Conservation (phyloP, 805 yeast genomes). For the Trichomonascus vanleenenianus region DNA sequence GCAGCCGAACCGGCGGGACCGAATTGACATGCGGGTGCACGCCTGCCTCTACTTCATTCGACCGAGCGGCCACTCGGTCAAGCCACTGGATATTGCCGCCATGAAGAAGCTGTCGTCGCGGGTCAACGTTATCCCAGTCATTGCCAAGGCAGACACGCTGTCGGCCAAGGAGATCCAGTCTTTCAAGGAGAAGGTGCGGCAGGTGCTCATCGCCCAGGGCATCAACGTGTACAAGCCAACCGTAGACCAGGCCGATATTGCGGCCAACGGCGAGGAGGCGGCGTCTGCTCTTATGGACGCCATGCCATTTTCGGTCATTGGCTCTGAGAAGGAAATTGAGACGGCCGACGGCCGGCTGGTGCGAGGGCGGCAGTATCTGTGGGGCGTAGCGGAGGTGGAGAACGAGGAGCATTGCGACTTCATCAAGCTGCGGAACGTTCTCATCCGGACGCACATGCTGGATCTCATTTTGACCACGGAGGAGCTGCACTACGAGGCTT, state of each 20-base stretch:
- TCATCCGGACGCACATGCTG: constrained; percentile 64
- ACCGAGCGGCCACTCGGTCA: constrained; percentile 56
- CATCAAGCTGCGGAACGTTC: constrained; percentile 48
- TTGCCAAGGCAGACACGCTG: constrained; percentile 73
- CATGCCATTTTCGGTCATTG: constrained; percentile 67
- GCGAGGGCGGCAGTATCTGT: constrained; percentile 68
- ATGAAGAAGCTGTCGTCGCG: constrained; percentile 64
- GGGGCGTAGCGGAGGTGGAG: constrained; percentile 87
- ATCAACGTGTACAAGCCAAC: constrained; percentile 51
- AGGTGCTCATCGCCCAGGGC: constrained; percentile 43
- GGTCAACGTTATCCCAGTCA: constrained; percentile 75
- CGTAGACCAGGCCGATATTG: constrained; percentile 30
- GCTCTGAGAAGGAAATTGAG: constrained; percentile 46
- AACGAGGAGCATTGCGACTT: constrained; percentile 75
- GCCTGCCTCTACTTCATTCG: constrained; percentile 76
- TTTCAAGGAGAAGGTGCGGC: constrained; percentile 48
- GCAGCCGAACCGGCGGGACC: constrained; percentile 53
- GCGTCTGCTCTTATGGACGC: constrained; percentile 24
- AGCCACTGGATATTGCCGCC: constrained; percentile 61
- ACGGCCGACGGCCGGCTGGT: constrained; percentile 42
- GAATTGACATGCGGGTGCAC: constrained; percentile 66
- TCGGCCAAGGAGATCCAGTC: constrained; percentile 46
- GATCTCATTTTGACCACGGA: constrained; percentile 76
- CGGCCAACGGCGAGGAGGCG: constrained; percentile 15
- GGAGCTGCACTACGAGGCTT: constrained; percentile 58